Evolutionary conservation across 495 filamentous ascomycete genomes (phyloP).

Genomic region (Durotheca rogersii): DNA sequence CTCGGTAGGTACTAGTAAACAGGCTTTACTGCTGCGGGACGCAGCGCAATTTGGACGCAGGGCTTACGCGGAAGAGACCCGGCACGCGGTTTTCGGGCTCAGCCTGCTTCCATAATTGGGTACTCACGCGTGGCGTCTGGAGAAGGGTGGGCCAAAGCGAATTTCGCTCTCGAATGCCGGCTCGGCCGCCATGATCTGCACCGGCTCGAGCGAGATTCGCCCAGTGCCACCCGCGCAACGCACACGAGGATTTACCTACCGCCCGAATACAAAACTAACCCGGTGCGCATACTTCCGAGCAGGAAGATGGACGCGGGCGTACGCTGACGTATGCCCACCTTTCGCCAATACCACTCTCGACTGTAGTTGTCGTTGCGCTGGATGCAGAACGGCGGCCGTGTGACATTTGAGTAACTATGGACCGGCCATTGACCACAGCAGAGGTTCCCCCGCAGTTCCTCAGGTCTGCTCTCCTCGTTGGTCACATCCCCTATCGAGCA

Average conservation of each 20-base stretch:
- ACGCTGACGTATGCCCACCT: slow-evolving; percentile 14
- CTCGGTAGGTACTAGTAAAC: neutral
- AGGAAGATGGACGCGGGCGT: no score
- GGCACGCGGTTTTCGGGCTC: slow-evolving; percentile 12
- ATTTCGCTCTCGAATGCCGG: slow-evolving; percentile 21
- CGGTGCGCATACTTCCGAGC: no score
- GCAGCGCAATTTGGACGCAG: no score
- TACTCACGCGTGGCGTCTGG: slow-evolving; percentile 10
- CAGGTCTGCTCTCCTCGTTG: slow-evolving; percentile 23
- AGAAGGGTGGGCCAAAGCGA: slow-evolving; percentile 18
- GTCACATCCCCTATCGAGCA: slow-evolving; percentile 23
- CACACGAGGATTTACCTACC: no score
- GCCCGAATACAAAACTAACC: slow-evolving; percentile 26
- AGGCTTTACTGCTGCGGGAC: no score
- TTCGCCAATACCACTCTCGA: slow-evolving; percentile 23
- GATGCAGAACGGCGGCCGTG: no score
- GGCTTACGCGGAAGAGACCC: no score
- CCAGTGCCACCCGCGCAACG: neutral
- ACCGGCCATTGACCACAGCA: slow-evolving; percentile 13
- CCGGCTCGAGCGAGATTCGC: slow-evolving; percentile 21
- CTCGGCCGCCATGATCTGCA: slow-evolving; percentile 24
- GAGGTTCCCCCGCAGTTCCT: slow-evolving; percentile 25
- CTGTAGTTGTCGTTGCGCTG: slow-evolving; percentile 12
- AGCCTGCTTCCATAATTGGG: slow-evolving; percentile 12
- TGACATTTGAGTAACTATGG: no score